These are phyloP conservation scores for Eucalyptus cloeziana DNA, from an alignment of 345 rosid species.

Conservation along the genomic window DNA sequence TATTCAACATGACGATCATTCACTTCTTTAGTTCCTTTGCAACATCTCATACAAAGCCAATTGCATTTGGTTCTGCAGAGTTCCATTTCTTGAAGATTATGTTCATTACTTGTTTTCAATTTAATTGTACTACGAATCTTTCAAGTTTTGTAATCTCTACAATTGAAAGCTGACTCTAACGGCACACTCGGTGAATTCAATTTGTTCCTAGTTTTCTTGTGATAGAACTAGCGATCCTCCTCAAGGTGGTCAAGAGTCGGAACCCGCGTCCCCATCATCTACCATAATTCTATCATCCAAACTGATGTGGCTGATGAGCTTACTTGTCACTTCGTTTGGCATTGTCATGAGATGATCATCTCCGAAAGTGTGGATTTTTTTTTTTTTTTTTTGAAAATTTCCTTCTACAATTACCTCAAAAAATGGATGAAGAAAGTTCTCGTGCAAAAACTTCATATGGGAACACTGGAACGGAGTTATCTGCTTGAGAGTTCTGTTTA, in stretches of 20 bases:
- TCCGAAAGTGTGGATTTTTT: rapidly evolving
- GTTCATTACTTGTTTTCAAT: background rate
- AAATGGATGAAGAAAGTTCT: background rate
- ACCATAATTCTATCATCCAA: background rate
- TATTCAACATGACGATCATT: background rate
- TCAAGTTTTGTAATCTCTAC: background rate
- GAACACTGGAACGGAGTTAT: background rate
- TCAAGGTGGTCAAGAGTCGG: background rate
- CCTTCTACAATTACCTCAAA: background rate
- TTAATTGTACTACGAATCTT: background rate
- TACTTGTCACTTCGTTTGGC: background rate
- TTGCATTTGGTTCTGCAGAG: background rate
- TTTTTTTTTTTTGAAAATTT: background rate
- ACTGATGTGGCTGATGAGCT: no score
- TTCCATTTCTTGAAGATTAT: background rate
- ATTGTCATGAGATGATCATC: background rate
- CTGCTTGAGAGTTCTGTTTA: background rate
- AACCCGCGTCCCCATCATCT: background rate
- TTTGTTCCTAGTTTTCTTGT: background rate
- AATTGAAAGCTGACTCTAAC: background rate
- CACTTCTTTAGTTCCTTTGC: background rate
- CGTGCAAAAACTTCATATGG: background rate
- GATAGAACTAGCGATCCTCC: background rate
- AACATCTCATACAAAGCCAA: background rate
- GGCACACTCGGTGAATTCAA: background rate